Evolutionary conservation across 352 stramenopile species (phyloP).

Genomic region (Thraustochytrium sp.): DNA sequence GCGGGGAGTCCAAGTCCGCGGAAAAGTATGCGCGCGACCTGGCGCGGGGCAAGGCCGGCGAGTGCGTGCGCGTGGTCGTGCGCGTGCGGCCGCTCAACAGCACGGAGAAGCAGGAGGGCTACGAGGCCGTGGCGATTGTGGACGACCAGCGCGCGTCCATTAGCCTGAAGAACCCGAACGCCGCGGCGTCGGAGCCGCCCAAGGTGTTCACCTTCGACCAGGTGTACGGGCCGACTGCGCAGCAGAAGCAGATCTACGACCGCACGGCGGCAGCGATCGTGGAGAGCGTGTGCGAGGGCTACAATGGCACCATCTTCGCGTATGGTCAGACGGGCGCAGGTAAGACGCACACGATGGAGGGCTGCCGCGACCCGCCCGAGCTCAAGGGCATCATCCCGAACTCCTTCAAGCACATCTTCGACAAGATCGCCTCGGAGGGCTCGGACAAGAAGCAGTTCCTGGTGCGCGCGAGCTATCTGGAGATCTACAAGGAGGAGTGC

Average conservation of each 20-base stretch:
- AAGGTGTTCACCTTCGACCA: constrained; percentile 96
- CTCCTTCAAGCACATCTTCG: constrained; percentile 89
- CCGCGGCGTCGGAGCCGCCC: constrained; percentile 64
- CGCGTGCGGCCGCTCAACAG: constrained; percentile 86
- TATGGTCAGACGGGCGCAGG: constrained; percentile 84
- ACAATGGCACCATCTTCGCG: constrained; percentile 92
- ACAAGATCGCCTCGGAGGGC: constrained; percentile 68
- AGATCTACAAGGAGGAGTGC: constrained; percentile 98
- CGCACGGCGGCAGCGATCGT: constrained; percentile 78
- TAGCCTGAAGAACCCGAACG: constrained; percentile 26
- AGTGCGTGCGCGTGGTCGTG: constrained; percentile 92
- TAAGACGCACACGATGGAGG: constrained; percentile 81
- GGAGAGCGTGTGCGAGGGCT: constrained; percentile 84
- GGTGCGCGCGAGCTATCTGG: constrained; percentile 86
- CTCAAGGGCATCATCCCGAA: constrained; percentile 90
- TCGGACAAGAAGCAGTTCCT: constrained; percentile 87
- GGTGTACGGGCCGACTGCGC: constrained; percentile 83
- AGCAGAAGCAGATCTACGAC: constrained; percentile 86
- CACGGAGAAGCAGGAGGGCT: constrained; percentile 87
- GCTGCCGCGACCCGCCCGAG: constrained; percentile 72
- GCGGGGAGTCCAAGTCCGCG: constrained; percentile 4
- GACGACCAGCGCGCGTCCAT: constrained; percentile 29
- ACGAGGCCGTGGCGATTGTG: constrained; percentile 50
- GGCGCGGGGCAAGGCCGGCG: constrained; percentile 52
- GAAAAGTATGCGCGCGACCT: constrained; percentile 20